Base-by-base conservation (phyloP, 139 green algal genomes). In the Edaphochlamys debaryana region DNA sequence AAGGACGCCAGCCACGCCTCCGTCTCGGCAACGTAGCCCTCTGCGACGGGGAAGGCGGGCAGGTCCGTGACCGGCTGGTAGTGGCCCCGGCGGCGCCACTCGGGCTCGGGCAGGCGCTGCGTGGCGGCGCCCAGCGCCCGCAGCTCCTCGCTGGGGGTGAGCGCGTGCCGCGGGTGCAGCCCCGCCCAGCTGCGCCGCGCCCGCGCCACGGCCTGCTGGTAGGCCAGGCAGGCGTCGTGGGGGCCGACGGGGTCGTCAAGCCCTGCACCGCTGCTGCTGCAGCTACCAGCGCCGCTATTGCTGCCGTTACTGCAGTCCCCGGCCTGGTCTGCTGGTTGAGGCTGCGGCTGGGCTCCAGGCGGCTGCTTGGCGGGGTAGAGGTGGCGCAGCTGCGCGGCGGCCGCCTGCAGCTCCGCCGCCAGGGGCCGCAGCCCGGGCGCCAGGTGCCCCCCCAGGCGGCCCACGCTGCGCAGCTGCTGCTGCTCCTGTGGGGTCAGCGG, bases 401-500 rank as follows among this genome's bases (percentile, higher is more conserved):
- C 67, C 1, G 75, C 75, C 2, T 69, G 75, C n/a, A 2, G 25
- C 5, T 29, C 56, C 9, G n/a, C n/a, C n/a, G n/a, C n/a, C n/a
- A n/a, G n/a, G n/a, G n/a, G n/a, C n/a, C n/a, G n/a, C n/a, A n/a
- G n/a, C n/a, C n/a, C n/a, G n/a, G n/a, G n/a, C n/a, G n/a, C n/a
- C n/a, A n/a, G n/a, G n/a, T n/a, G n/a, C n/a, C n/a, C n/a, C n/a
- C n/a, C n/a, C n/a, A n/a, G n/a, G n/a, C n/a, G n/a, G n/a, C n/a
- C n/a, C n/a, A 84, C 54, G 29, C 3, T 62, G n/a, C 23, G 9
- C 36, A 94, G 84, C 34, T 86, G 79, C 38, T 69, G 13, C 42
- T 58, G 40, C 77, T 91, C 87, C 19, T 69, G 52, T 4, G 7
- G 13, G 25, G 36, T n/a, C 54, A 94, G 84, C 34, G 91, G 89